Conservation (phyloP, 2,329 filamentous ascomycete genomes). For the Colletotrichum cuscutae region DNA sequence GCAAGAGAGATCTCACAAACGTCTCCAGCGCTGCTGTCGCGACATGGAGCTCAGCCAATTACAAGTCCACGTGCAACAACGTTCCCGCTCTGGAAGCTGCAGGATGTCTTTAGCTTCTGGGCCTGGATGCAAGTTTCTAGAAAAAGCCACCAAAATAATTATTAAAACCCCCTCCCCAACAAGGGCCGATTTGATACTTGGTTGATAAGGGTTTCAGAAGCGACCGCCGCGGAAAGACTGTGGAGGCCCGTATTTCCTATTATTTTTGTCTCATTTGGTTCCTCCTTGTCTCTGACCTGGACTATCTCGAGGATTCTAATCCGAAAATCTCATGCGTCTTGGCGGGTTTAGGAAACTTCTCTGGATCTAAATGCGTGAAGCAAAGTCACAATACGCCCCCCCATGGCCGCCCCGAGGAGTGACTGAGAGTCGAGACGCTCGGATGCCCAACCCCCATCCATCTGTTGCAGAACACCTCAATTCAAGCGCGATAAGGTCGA, state of each 20-base stretch:
- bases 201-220: constrained; percentile 20
- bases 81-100: not conserved
- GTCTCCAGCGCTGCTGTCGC: not conserved
- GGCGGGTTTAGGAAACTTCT: constrained; percentile 17
- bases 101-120: constrained; percentile 2
- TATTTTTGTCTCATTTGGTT: not conserved
- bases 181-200: not conserved
- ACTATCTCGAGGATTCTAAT: not conserved
- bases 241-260: not conserved
- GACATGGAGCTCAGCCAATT: constrained; percentile 36
- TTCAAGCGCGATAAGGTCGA: not conserved
- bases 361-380: not conserved
- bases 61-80: constrained; percentile 40
- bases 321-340: constrained; percentile 13
- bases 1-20: not conserved
- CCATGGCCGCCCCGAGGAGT: no score
- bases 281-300: constrained; percentile 2
- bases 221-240: not conserved
- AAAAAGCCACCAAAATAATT: not conserved
- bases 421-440: constrained; percentile 23
- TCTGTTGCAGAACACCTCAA: constrained; percentile 19
- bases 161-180: no score
- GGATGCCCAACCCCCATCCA: constrained; percentile 12
- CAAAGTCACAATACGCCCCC: constrained; percentile 17
- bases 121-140: not conserved